phyloP scores from a whole-genome alignment of 1,139 yeast species.

The Lodderomyces pseudojiufengensis region DNA sequence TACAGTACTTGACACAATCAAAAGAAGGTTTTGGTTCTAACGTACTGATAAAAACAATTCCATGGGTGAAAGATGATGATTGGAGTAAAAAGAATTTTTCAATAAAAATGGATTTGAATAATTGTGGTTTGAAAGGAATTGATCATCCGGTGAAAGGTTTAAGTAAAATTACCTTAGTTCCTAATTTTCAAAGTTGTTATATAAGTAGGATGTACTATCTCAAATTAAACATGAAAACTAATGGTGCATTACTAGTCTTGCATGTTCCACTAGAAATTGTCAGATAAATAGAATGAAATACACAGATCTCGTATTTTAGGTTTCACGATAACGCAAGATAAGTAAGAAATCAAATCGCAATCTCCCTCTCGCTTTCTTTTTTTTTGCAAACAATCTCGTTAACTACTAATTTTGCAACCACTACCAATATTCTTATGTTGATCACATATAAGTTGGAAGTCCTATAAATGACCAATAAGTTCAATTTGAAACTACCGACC shows the following conservation, averaged over 20 bases:
- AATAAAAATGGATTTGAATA: slow-evolving; percentile 23
- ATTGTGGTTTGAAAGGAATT: slow-evolving; percentile 25
- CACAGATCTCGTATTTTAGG: too few species aligned
- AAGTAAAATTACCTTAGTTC: slow-evolving; percentile 44
- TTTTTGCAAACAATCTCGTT: too few species aligned
- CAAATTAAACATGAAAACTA: slow-evolving; percentile 27
- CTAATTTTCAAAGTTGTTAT: slow-evolving; percentile 55
- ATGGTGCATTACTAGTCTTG: slow-evolving; percentile 32
- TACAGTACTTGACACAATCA: slow-evolving; percentile 14
- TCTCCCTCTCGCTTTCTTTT: too few species aligned
- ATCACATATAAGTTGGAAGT: too few species aligned
- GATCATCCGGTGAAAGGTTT: slow-evolving; percentile 23
- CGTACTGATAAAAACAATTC: slow-evolving; percentile 19
- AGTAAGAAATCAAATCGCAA: too few species aligned
- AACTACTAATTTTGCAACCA: too few species aligned
- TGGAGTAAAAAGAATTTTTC: slow-evolving; percentile 28
- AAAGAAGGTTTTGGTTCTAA: slow-evolving; percentile 19
- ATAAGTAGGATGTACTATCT: slow-evolving; percentile 50
- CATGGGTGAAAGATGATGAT: slow-evolving; percentile 23
- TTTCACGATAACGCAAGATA: too few species aligned
- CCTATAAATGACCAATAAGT: neutral
- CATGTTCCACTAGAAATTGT: slow-evolving; percentile 37
- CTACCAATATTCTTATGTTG: too few species aligned
- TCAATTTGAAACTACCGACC: slow-evolving; percentile 1
- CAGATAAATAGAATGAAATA: slow-evolving; percentile 13